Conservation (phyloP, 73 alveolate genomes). For the Paramecium biaurelia region DNA sequence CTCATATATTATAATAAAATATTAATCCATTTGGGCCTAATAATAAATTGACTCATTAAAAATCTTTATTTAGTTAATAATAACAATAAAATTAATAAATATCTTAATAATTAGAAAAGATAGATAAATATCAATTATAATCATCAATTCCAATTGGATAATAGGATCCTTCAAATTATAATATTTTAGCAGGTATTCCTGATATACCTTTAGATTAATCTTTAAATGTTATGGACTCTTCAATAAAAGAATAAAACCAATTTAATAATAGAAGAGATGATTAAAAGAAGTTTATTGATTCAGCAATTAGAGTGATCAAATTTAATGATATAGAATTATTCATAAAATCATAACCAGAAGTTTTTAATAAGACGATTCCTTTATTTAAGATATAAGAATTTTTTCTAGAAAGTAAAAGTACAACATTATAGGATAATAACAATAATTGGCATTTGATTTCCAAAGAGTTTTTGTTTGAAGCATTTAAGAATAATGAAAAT, state of each 20-base stretch:
- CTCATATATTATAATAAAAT: background rate
- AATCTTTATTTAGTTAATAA: background rate
- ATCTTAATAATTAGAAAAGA: background rate
- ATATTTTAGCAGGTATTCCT: background rate
- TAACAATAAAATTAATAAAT: background rate
- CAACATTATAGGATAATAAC: background rate
- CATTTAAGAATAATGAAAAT: background rate
- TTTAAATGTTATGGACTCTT: background rate
- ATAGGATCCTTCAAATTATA: background rate
- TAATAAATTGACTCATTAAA: background rate
- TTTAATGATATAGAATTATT: conserved; percentile 28
- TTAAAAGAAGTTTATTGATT: conserved; percentile 1
- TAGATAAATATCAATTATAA: background rate
- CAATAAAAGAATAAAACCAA: background rate
- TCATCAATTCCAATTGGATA: background rate
- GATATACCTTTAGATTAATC: conserved; percentile 11
- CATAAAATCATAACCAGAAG: background rate
- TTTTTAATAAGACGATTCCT: conserved; percentile 10
- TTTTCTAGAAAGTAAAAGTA: background rate
- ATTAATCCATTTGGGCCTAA: background rate
- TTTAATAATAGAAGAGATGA: background rate
- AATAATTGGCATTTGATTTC: background rate
- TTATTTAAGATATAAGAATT: conserved; percentile 15
- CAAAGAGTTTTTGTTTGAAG: background rate
- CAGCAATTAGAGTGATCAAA: background rate